These are phyloP conservation scores for Rhizophagus prolifer DNA, from an alignment of 192 early-diverging fungal genomes.

Conservation along the genomic window DNA sequence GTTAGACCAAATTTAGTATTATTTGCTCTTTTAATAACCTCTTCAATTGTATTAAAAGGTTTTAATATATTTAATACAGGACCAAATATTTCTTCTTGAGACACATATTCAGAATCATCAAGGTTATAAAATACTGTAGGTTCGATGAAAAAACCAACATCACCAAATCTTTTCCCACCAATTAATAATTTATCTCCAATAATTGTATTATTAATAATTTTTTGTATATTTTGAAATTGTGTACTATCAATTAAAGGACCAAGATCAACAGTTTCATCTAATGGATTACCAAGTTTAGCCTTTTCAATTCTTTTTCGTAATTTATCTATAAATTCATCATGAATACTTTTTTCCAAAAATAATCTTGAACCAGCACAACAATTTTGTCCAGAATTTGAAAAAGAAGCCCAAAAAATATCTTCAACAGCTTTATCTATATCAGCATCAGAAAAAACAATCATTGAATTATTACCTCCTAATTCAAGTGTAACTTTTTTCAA, in stretches of 20 bases:
- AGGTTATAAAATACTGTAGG: constrained; percentile 77
- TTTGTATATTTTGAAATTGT: constrained; percentile 57
- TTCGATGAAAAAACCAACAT: constrained; percentile 75
- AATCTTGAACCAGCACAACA: constrained; percentile 78
- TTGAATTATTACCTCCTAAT: constrained; percentile 88
- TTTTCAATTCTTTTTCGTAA: constrained; percentile 51
- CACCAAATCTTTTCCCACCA: constrained; percentile 63
- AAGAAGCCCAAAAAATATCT: constrained; percentile 63
- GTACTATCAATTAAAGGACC: constrained; percentile 69
- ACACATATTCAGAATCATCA: background rate
- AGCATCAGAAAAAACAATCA: constrained; percentile 75
- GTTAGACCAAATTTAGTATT: constrained; percentile 73
- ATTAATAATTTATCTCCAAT: constrained; percentile 51
- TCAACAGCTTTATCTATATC: constrained; percentile 70
- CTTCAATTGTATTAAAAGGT: constrained; percentile 67
- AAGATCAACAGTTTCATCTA: constrained; percentile 55
- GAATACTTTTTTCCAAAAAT: constrained; percentile 70
- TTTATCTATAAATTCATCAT: constrained; percentile 63
- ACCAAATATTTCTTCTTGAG: constrained; percentile 86
- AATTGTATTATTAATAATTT: constrained; percentile 56
- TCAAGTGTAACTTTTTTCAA: constrained; percentile 81
- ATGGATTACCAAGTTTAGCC: constrained; percentile 71
- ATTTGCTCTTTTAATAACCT: constrained; percentile 73
- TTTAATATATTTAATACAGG: constrained; percentile 77
- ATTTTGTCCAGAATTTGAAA: constrained; percentile 84